Base-by-base conservation (phyloP, 495 filamentous ascomycete genomes). In the Penicilliopsis zonata region DNA sequence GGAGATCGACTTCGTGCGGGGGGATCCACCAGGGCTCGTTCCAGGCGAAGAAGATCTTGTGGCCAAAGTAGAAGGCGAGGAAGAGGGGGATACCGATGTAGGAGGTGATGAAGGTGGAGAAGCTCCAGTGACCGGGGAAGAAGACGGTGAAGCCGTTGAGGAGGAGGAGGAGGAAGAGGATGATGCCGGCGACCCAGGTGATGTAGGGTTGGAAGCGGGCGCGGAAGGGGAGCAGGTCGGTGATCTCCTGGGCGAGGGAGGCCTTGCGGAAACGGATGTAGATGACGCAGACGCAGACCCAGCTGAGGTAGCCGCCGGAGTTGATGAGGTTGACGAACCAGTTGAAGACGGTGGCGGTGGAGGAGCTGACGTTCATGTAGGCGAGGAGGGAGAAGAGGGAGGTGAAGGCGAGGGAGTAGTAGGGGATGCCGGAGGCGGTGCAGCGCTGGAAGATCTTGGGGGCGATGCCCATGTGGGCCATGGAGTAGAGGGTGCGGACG, bases 401-500 rank as follows among this genome's bases (percentile, higher is more conserved):
- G 0, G 77, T 67, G 6, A 63, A 57, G 1, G 51, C 43, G 0
- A 83, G 76, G 3, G 73, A 73, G 22, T 62, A 58, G 31, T 67
- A 74, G 1, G 78, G 79, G 5, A 82, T 76, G 10, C 78, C 78
- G 2, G 52, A 36, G 5, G 27, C 12, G 8, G 47, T 56, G 9
- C 52, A 56, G 20, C 47, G 50, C 12, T 45, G 27, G 4, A 56
- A 40, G 34, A 56, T 47, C n/a, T 40, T 35, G 1, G 82, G 82
- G 0, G 82, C 82, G 31, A 78, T 73, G 6, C 76, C 68, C 33
- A 76, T 65, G 13, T 69, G 61, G 0, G 81, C 78, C 32, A 86
- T 69, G n/a, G 77, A 81, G 47, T 82, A 81, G 9, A 88, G 68
- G 18, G 80, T 77, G 26, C 82, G 72, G 6, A 73, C 78, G 18